These are phyloP conservation scores for Phoma sp. DNA, from an alignment of 2,329 filamentous ascomycete genomes.

Conservation along the genomic window DNA sequence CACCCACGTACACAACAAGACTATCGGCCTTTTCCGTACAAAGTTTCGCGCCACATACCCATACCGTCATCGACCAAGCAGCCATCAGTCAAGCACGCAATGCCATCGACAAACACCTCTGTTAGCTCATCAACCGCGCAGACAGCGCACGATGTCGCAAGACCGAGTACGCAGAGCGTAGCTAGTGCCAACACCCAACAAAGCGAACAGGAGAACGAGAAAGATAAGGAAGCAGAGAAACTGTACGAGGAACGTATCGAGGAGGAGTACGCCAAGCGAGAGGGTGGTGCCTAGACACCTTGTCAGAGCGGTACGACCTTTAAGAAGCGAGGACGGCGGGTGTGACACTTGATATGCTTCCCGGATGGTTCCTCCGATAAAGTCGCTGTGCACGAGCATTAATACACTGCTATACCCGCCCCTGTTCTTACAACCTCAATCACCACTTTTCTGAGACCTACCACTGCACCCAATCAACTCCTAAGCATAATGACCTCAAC, in stretches of 20 bases:
- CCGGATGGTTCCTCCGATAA: not conserved
- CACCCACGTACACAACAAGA: not conserved
- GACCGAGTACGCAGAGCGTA: constrained; percentile 36
- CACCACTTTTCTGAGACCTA: not conserved
- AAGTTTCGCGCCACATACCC: not conserved
- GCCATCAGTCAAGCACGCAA: not conserved
- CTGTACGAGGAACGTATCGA: constrained; percentile 50
- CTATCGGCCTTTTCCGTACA: not conserved
- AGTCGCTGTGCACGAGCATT: not conserved
- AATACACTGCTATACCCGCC: not conserved
- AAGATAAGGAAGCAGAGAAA: constrained; percentile 38
- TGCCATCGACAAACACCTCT: constrained; percentile 5
- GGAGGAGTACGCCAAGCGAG: constrained; percentile 51
- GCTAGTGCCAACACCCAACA: constrained; percentile 24
- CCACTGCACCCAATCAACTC: not conserved
- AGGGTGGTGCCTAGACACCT: constrained; percentile 47
- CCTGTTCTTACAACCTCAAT: not conserved
- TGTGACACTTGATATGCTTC: too few species aligned
- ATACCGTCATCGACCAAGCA: not conserved
- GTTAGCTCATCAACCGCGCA: constrained; percentile 32
- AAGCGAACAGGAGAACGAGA: constrained; percentile 36
- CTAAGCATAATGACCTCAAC: not conserved
- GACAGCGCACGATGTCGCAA: constrained; percentile 32
- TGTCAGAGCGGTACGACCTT: too few species aligned
- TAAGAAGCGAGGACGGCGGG: too few species aligned